Percentiles rank a stretch among this genome's conserved stretches.
Evolutionary conservation across 2,329 filamentous ascomycete genomes (phyloP).

Genomic region (Scopulariopsis brevicaulis): DNA sequence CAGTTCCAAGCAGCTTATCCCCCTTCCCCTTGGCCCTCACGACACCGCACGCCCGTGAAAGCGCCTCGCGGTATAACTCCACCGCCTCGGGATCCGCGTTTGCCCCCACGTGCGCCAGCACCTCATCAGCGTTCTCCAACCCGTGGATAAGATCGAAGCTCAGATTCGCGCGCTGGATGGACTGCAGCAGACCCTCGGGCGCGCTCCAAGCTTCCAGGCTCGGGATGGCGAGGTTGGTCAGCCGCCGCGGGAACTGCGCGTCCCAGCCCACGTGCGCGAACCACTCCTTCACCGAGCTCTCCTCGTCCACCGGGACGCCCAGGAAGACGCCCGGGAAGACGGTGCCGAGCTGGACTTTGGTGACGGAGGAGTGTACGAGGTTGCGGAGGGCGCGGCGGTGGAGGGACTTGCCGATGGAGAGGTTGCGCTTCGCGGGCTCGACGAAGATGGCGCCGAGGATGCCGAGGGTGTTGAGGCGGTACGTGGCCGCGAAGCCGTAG

Average conservation of each 20-base stretch:
- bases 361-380: slow-evolving; percentile 58
- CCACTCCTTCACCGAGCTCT: slow-evolving; percentile 53
- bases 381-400: slow-evolving; percentile 75
- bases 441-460: slow-evolving; percentile 83
- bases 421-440: slow-evolving; percentile 71
- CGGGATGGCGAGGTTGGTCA: slow-evolving; percentile 60
- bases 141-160: slow-evolving; percentile 79
- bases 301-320: slow-evolving; percentile 57
- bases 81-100: slow-evolving; percentile 67
- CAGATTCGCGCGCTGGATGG: slow-evolving; percentile 59
- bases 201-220: slow-evolving; percentile 64
- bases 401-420: slow-evolving; percentile 83
- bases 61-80: slow-evolving; percentile 67
- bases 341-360: slow-evolving; percentile 71
- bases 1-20: slow-evolving; percentile 61
- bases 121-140: slow-evolving; percentile 60
- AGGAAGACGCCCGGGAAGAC: slow-evolving; percentile 77
- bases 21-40: slow-evolving; percentile 66
- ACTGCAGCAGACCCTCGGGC: slow-evolving; percentile 66
- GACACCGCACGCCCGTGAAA: slow-evolving; percentile 67
- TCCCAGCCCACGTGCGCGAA: slow-evolving; percentile 90
- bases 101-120: slow-evolving; percentile 63
- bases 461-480: slow-evolving; percentile 61
- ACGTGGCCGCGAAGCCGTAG: slow-evolving; percentile 88
- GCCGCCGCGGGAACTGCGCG: slow-evolving; percentile 42